Conservation (phyloP, 164 flowering plant species). For the Kingdonia uniflora region DNA sequence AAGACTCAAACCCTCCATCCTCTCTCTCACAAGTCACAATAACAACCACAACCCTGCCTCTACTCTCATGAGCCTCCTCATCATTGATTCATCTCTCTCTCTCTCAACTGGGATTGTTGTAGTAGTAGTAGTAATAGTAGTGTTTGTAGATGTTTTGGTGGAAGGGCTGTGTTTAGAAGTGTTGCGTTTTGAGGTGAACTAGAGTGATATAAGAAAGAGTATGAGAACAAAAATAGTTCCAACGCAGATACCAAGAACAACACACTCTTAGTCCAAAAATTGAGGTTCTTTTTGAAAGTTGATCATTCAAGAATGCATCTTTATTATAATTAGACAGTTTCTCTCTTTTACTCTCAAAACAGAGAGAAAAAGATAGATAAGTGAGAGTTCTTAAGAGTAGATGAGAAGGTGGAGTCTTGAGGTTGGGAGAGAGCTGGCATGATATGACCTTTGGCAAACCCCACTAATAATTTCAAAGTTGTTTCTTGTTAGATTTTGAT, state of each 20-base stretch:
- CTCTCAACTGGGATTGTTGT: conserved; percentile 51
- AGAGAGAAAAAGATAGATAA: background rate
- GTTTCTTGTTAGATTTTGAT: background rate
- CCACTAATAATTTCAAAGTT: too few relatives aligned
- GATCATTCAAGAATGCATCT: conserved; percentile 38
- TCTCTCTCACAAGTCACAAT: too few relatives aligned
- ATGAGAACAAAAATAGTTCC: conserved; percentile 62
- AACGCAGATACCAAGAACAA: conserved; percentile 56
- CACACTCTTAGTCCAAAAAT: conserved; percentile 62
- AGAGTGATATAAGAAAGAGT: conserved; percentile 65
- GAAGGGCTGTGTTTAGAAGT: conserved; percentile 13
- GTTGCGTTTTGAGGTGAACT: conserved; percentile 29
- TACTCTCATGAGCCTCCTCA: too few relatives aligned
- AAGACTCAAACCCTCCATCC: too few relatives aligned
- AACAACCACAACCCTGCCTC: too few relatives aligned
- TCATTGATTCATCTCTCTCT: too few relatives aligned
- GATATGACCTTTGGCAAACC: conserved; percentile 13
- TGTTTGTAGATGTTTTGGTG: background rate
- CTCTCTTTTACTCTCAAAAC: background rate
- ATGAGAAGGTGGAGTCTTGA: background rate
- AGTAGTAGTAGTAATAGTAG: background rate
- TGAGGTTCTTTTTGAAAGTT: conserved; percentile 57
- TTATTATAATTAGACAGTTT: conserved; percentile 30
- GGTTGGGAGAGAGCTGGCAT: conserved; percentile 13
- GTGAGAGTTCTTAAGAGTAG: background rate